Base-by-base conservation (phyloP, 179 eudicot species). In the Gypsophila paniculata region DNA sequence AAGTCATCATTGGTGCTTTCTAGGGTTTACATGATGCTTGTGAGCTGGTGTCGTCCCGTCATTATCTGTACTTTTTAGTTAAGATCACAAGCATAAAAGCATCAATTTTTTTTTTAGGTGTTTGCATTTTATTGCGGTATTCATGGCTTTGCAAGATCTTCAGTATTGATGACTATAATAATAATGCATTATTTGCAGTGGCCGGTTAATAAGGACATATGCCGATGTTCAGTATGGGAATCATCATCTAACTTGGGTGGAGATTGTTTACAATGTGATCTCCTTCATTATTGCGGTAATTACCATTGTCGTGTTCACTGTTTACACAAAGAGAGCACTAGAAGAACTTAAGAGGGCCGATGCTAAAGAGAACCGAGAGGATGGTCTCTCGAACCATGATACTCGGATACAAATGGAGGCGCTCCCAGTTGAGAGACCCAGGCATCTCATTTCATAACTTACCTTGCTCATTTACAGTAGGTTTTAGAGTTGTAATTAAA, bases 161-260 rank as follows among this genome's bases (percentile, higher is more conserved):
- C 34, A 7, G 12, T 74, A 44, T 13, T 74, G 62, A 75, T 21
- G 1, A 21, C 38, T n/a, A n/a, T n/a, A 39, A 36, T 63, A 8
- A 63, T 8, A 23, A 62, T 25, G 1, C 23, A 19, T 62, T 11
- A 5, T 54, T 17, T 79, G 88, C 94, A 93, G 98, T 76, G 98
- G 98, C 63, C 83, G 97, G 48, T 61, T 93, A 71, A 85, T 93
- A 68, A 85, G 91, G 82, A 93, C 96, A 32, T 83, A 85, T 53
- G 98, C 98, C 44, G 96, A 91, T 71, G 88, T 93, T 29, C 79
- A 91, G 78, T 91, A 89, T 51, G 85, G 93, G 44, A 89, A 89
- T 75, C 91, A 86, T 84, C 89, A 83, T 39, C 70, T 93, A 75
- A 93, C 96, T 51, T 65, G 84, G 70, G 90, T 93, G 76, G 97